A percentile compares a stretch with the other conserved stretches of the same genome.
These are phyloP conservation scores for Phialocephala subalpina DNA, from an alignment of 2,329 filamentous ascomycete genomes.

Conservation along the genomic window DNA sequence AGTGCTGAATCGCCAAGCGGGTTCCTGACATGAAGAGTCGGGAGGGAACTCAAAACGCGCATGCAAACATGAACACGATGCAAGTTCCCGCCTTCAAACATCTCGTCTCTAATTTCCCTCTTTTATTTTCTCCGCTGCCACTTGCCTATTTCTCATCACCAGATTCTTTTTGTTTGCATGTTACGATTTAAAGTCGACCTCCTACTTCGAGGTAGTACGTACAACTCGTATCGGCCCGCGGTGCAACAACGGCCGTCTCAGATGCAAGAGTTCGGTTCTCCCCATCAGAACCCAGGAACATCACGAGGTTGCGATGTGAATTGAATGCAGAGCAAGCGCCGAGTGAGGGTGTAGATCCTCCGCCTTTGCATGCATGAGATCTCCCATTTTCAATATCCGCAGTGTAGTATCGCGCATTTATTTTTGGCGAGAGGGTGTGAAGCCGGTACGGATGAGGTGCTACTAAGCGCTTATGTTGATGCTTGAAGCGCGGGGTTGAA, in stretches of 20 bases:
- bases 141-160: neutral
- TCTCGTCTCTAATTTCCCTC: neutral
- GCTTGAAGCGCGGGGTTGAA: constrained; percentile 1
- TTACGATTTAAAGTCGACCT: no score
- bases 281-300: neutral
- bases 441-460: neutral
- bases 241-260: constrained; percentile 4
- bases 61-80: neutral
- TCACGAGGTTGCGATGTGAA: neutral
- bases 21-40: neutral
- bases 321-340: neutral
- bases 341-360: neutral
- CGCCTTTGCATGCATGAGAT: neutral
- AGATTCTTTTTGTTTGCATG: no score
- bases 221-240: neutral
- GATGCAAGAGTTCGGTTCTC: neutral
- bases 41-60: neutral
- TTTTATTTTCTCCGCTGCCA: neutral
- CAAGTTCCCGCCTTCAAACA: neutral
- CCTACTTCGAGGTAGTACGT: no score
- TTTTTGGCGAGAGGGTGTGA: neutral
- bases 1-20: neutral
- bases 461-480: neutral
- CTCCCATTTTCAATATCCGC: no score
- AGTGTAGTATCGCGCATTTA: neutral